Percentiles rank a stretch among this genome's conserved stretches.
phyloP scores from a whole-genome alignment of 1,284 basidiomycete species.

The Trichosporon faecale region DNA sequence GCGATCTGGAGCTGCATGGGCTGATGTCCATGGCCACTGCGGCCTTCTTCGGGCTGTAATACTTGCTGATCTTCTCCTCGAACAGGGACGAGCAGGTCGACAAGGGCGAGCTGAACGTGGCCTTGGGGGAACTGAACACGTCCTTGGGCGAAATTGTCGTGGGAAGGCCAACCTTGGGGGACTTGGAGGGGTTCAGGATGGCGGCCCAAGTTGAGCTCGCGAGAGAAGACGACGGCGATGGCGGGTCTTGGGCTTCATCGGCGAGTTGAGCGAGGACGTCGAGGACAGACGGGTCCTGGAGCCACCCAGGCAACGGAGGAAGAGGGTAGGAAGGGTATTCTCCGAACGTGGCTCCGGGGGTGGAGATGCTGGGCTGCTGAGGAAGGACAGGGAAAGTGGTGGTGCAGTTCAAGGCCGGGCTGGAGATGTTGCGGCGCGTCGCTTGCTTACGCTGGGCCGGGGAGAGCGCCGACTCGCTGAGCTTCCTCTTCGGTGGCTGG shows the following conservation, averaged over 20 bases:
- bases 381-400: not conserved
- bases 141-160: not conserved
- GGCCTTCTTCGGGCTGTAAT: not conserved
- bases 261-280: slow-evolving; percentile 3
- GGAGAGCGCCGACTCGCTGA: not conserved
- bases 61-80: not conserved
- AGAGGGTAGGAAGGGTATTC: not conserved
- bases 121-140: not conserved
- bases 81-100: not conserved
- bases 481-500: not conserved
- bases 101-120: not conserved
- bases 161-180: not conserved
- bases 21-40: not conserved
- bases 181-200: not conserved
- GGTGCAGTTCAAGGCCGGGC: not conserved
- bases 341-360: not conserved
- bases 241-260: not conserved
- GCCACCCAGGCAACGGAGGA: not conserved
- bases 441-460: not conserved
- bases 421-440: not conserved
- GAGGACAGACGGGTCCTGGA: not conserved
- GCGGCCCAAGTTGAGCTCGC: not conserved
- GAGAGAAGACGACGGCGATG: not conserved
- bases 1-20: not conserved
- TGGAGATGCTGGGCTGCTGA: not conserved